Conservation (phyloP, 345 rosid genomes). For the Clausena lansium region DNA sequence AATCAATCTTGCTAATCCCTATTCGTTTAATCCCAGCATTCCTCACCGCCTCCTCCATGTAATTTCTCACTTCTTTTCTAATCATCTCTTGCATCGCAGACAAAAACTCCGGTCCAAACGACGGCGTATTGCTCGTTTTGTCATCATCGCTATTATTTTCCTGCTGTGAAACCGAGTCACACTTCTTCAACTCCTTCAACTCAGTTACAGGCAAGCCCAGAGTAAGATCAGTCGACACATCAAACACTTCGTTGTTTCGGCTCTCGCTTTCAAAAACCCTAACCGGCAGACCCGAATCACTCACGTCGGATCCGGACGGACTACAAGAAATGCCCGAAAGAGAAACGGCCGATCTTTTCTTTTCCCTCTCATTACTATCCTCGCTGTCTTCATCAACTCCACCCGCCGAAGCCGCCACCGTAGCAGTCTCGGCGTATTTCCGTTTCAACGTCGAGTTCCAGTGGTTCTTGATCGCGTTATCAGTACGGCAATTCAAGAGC, state of each 20-base stretch:
- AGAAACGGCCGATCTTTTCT: constrained; percentile 1
- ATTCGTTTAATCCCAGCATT: constrained; percentile 32
- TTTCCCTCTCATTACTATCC: background rate
- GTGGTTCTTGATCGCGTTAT: constrained; percentile 61
- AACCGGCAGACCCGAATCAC: constrained; percentile 32
- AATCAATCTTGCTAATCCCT: constrained; percentile 23
- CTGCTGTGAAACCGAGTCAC: background rate
- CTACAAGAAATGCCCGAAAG: constrained; percentile 9
- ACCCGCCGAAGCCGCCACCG: background rate
- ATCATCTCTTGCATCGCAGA: constrained; percentile 48
- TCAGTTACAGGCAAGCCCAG: constrained; percentile 40
- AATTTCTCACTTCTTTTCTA: constrained; percentile 47
- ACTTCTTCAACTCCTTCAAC: constrained; percentile 3
- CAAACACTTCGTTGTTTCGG: background rate
- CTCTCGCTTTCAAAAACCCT: constrained; percentile 7
- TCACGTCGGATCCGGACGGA: constrained; percentile 38
- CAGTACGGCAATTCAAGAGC: constrained; percentile 55
- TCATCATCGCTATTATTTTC: background rate
- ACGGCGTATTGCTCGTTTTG: constrained; percentile 6
- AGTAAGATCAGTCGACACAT: constrained; percentile 41
- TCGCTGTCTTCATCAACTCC: background rate
- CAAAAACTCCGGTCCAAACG: constrained; percentile 37
- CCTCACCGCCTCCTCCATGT: constrained; percentile 34
- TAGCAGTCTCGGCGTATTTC: constrained; percentile 9
- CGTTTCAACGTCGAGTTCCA: constrained; percentile 66